Evolutionary conservation across 495 filamentous ascomycete genomes (phyloP), one percentile per base, ranked within the genome.

Genomic region (Penicillium macrosclerotiorum): DNA sequence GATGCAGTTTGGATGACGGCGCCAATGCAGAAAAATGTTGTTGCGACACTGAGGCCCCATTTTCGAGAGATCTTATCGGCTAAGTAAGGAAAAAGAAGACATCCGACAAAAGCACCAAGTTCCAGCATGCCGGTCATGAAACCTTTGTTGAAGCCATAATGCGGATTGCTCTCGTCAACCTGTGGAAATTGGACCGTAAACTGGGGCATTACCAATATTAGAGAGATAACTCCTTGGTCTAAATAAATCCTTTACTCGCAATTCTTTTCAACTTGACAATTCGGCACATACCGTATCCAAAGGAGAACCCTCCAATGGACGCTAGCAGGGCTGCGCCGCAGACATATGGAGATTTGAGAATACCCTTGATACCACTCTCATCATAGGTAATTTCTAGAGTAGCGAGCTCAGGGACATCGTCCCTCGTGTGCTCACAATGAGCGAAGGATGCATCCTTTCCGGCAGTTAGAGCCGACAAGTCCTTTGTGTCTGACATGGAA

Each of bases 1-100:
- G 80, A 63, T 20, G 64, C 72, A 6, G 78, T 78, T 54, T 83
- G 79, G 14, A 83, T 44, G 0, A 67, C 55, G 0, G 74, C 68
- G 0, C 80, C 79, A 27, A 82, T 22, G 0, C 62, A 61, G 51
- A 81, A 83, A 33, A 82, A 68, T 8, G 60, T 29, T 2, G 76
- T 74, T 3, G 74, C 78, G 3, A 79, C 62, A 11, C 78, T 51
- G 37, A 83, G 74, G 0, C 74, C 72, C 42, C 73, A 80, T 32
- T 76, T 74, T 17, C 80, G 61, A 9, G 75, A 79, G 27, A 78
- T 69, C 50, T 69, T 74, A 52, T 83, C 79, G 2, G 78, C 77
- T 22, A 81, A 59, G 64, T 69, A 80, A 1, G 78, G 78, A 52
- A 77, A 70, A 33, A 76, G 75, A 20, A 81, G 49, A 5, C 75